These are phyloP conservation scores for Vaccinium corymbosum DNA, from an alignment of 148 eudicot species.

Conservation along the genomic window DNA sequence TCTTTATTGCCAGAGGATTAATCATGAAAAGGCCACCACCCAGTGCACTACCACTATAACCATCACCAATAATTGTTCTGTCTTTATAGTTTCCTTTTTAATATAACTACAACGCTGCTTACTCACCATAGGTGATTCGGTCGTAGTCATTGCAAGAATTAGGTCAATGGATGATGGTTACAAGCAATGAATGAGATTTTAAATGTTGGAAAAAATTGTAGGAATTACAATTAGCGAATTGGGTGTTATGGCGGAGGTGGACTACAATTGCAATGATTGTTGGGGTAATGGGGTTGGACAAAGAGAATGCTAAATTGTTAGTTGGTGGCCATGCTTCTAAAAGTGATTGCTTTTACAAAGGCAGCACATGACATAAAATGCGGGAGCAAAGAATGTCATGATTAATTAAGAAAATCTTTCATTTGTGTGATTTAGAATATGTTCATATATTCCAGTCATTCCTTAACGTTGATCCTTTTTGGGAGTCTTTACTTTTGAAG, in stretches of 20 bases:
- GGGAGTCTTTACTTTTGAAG: background rate
- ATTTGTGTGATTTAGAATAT: background rate
- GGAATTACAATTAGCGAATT: background rate
- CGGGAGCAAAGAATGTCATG: background rate
- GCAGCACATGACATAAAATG: background rate
- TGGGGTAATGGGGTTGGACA: background rate
- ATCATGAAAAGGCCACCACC: background rate
- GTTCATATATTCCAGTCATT: background rate
- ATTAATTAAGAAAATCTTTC: background rate
- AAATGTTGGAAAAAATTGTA: background rate
- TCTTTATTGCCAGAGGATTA: background rate
- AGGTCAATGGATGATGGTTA: background rate
- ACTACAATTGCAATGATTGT: background rate
- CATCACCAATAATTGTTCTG: background rate
- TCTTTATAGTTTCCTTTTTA: background rate
- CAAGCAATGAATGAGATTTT: background rate
- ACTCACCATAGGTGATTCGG: background rate
- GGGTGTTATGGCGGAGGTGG: background rate
- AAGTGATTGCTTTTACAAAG: background rate
- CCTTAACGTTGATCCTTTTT: background rate
- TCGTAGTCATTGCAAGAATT: background rate
- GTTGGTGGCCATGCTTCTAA: background rate
- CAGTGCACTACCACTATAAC: background rate
- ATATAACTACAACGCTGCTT: background rate
- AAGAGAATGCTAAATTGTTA: background rate